Evolutionary conservation across 2,329 filamentous ascomycete genomes (phyloP).

Genomic region (Herpotrichia juniperi): DNA sequence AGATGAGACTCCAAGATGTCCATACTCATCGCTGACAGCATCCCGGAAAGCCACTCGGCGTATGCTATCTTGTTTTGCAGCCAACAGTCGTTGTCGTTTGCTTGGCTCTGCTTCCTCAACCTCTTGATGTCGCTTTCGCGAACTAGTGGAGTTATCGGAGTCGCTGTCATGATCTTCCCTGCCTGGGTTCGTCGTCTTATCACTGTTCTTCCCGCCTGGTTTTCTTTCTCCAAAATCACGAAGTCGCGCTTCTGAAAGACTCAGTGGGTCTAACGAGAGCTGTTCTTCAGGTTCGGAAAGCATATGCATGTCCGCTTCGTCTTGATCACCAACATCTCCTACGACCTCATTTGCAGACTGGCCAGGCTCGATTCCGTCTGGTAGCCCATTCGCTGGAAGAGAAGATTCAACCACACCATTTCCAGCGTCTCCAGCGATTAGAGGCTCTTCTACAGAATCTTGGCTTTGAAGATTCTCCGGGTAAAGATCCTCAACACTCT

Average conservation of each 20-base stretch:
- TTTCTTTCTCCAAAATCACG: slow-evolving; percentile 9
- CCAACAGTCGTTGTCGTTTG: slow-evolving; percentile 15
- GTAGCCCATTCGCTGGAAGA: neutral
- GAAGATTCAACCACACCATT: neutral
- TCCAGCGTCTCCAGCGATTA: neutral
- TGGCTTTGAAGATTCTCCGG: slow-evolving; percentile 63
- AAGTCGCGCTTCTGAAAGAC: slow-evolving; percentile 31
- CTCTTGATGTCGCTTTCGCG: slow-evolving; percentile 26
- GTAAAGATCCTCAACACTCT: slow-evolving; percentile 88
- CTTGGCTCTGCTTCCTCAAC: neutral
- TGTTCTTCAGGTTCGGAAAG: slow-evolving; percentile 27
- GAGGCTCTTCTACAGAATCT: slow-evolving; percentile 14
- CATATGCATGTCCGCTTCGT: slow-evolving; percentile 27
- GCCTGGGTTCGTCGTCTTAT: slow-evolving; percentile 26
- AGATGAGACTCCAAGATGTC: slow-evolving; percentile 18
- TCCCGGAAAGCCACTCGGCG: slow-evolving; percentile 11
- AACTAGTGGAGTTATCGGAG: slow-evolving; percentile 6
- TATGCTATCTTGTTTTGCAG: neutral
- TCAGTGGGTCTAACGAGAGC: slow-evolving; percentile 37
- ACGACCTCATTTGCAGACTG: slow-evolving; percentile 4
- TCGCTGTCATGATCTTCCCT: slow-evolving; percentile 15
- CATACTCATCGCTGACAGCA: slow-evolving; percentile 12
- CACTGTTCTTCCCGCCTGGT: slow-evolving; percentile 16
- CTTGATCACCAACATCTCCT: slow-evolving; percentile 25
- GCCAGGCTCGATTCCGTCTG: neutral